These are phyloP conservation scores for Trichomonas vaginalis DNA, from an alignment of 208 protist genomes.

Conservation along the genomic window DNA sequence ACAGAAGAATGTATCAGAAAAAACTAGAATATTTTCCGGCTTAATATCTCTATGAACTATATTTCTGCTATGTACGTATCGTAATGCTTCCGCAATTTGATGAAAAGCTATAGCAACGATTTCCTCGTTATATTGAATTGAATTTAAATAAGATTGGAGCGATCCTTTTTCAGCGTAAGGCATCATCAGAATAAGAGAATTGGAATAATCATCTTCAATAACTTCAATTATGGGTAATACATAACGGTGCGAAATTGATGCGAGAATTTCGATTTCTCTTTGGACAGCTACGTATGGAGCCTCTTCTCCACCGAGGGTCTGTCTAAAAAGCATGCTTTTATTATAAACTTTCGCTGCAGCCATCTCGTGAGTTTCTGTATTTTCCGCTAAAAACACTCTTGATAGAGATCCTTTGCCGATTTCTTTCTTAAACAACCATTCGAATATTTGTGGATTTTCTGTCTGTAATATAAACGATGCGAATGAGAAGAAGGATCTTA, in stretches of 20 bases:
- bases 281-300: neutral
- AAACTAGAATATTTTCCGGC: neutral
- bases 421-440: neutral
- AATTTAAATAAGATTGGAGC: neutral
- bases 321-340: neutral
- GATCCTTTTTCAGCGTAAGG: neutral
- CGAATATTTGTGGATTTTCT: neutral
- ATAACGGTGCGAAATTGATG: neutral
- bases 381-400: neutral
- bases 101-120: neutral
- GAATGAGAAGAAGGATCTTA: neutral
- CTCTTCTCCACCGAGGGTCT: neutral
- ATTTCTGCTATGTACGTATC: neutral
- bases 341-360: neutral
- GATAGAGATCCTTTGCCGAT: neutral
- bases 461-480: neutral
- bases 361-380: neutral
- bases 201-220: neutral
- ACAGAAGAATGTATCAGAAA: neutral
- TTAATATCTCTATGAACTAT: neutral
- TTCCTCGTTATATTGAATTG: neutral
- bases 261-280: neutral
- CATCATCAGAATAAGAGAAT: neutral
- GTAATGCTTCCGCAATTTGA: neutral
- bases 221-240: neutral